These are phyloP conservation scores for Monascus purpureus DNA, from an alignment of 495 filamentous ascomycete genomes.

Conservation along the genomic window DNA sequence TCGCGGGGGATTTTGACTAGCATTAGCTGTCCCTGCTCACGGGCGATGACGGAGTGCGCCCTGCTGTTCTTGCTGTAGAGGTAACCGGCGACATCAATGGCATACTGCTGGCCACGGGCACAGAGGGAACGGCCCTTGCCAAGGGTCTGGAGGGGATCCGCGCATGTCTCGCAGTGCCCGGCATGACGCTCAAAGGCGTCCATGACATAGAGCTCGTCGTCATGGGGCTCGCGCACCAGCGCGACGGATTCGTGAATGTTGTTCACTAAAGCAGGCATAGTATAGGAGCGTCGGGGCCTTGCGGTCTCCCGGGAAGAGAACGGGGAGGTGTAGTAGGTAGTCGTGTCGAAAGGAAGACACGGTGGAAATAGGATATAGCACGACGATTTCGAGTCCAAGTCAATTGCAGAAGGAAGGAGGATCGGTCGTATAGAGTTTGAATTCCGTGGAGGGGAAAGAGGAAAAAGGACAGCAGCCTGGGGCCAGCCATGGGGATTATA, in stretches of 20 bases:
- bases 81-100: slow-evolving; percentile 33
- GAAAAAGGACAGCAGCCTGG: no score
- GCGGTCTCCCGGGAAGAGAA: neutral
- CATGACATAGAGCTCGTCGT: slow-evolving; percentile 30
- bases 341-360: neutral
- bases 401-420: no score
- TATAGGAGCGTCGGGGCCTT: slow-evolving; percentile 13
- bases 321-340: neutral
- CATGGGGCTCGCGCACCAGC: slow-evolving; percentile 27
- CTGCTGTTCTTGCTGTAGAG: slow-evolving; percentile 34
- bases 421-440: no score
- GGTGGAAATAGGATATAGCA: neutral
- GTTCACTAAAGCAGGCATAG: slow-evolving; percentile 20
- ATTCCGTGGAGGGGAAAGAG: no score
- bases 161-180: slow-evolving; percentile 29
- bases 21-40: slow-evolving; percentile 24
- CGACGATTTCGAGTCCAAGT: no score
- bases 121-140: slow-evolving; percentile 28
- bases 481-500: no score
- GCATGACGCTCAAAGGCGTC: slow-evolving; percentile 24
- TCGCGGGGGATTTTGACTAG: slow-evolving; percentile 36
- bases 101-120: slow-evolving; percentile 31
- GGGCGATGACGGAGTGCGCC: slow-evolving; percentile 33
- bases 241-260: slow-evolving; percentile 12
- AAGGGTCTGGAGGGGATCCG: slow-evolving; percentile 20